Conservation (phyloP, 371 early-diverging fungal species). For the Mortierella sp. region DNA sequence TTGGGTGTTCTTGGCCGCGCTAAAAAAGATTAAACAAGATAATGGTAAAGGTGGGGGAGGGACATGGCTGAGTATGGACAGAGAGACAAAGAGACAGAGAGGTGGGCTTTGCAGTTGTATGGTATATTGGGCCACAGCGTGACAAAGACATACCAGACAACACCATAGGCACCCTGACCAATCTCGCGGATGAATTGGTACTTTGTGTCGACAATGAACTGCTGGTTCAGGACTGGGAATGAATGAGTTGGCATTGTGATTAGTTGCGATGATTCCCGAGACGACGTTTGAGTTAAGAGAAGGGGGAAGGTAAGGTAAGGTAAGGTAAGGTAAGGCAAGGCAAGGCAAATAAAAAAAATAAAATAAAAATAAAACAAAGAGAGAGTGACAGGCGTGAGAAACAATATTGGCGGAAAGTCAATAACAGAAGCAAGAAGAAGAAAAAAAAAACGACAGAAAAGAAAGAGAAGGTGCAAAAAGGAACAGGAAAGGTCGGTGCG, state of each 20-base stretch:
- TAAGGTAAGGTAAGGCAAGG: not conserved
- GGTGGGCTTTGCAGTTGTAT: not conserved
- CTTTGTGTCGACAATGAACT: constrained; percentile 77
- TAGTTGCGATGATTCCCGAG: not conserved
- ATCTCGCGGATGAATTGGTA: constrained; percentile 88
- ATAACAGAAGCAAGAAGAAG: not conserved
- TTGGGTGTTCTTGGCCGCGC: constrained; percentile 83
- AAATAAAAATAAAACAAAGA: not conserved
- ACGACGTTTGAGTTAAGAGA: not conserved
- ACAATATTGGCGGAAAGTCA: not conserved
- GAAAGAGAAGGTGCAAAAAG: not conserved
- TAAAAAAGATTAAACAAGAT: constrained; percentile 30
- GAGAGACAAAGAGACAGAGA: too few species aligned
- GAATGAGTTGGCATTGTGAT: constrained; percentile 61
- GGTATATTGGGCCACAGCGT: not conserved
- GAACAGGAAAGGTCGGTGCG: constrained; percentile 7
- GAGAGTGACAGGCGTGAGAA: constrained; percentile 3
- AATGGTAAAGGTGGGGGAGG: not conserved
- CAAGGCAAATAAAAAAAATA: not conserved
- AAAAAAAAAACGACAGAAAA: constrained; percentile 1
- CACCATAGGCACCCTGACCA: constrained; percentile 95
- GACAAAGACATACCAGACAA: constrained; percentile 77
- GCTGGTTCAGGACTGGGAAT: constrained; percentile 75
- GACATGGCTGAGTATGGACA: not conserved
- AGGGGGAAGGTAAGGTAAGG: constrained; percentile 7